phyloP scores from a whole-genome alignment of 2,329 filamentous ascomycete genomes.

The Fusarium coicis region DNA sequence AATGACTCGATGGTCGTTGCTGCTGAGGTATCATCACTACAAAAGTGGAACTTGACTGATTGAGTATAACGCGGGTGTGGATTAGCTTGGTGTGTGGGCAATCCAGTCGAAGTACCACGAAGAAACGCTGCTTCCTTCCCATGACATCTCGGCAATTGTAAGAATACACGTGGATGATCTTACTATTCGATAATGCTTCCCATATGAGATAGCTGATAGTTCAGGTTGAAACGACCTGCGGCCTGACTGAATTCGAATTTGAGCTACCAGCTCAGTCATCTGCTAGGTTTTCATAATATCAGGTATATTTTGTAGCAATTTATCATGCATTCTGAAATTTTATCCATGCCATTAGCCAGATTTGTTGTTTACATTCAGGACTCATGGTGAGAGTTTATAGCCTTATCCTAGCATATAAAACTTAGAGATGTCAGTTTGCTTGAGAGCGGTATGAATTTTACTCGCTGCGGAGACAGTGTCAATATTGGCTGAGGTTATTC shows the following conservation, averaged over 20 bases:
- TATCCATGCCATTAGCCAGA: fast-evolving
- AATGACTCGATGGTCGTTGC: fast-evolving
- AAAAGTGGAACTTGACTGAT: background rate
- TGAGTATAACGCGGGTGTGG: background rate
- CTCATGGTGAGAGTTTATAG: background rate
- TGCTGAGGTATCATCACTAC: background rate
- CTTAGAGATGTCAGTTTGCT: background rate
- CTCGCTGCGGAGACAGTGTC: fast-evolving
- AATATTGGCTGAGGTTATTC: fast-evolving
- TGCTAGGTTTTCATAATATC: background rate
- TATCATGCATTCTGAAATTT: fast-evolving
- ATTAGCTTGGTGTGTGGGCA: background rate
- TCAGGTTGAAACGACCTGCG: background rate
- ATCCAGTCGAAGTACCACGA: background rate
- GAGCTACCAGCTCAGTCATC: background rate
- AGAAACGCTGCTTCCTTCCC: background rate
- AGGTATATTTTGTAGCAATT: background rate
- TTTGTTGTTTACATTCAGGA: no score
- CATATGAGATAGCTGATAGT: background rate
- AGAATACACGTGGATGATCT: fast-evolving
- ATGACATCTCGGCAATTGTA: background rate
- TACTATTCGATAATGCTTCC: fast-evolving
- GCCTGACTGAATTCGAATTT: background rate
- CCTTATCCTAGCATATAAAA: background rate
- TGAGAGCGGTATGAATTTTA: background rate